phyloP scores from a whole-genome alignment of 306 rosid genomes.

The Dryas alaskensis region DNA sequence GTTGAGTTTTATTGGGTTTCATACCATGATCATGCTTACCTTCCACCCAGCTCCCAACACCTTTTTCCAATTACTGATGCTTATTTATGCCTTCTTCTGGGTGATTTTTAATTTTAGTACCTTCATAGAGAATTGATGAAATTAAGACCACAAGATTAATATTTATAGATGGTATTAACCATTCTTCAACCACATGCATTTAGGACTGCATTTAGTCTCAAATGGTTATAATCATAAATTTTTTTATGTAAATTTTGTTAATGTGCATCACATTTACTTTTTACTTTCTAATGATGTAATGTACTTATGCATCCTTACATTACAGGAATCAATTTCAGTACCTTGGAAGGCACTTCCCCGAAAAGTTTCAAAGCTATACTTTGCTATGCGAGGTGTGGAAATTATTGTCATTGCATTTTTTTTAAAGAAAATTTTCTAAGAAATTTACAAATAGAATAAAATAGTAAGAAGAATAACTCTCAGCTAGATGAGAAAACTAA shows the following conservation, averaged over 20 bases:
- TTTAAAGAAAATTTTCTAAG: background rate
- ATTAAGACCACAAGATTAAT: background rate
- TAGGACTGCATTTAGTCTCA: background rate
- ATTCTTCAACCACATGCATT: background rate
- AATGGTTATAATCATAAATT: background rate
- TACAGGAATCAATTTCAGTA: constrained; percentile 75
- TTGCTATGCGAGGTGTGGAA: constrained; percentile 80
- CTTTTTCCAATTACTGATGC: background rate
- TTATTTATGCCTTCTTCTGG: background rate
- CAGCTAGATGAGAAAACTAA: background rate
- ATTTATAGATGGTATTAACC: background rate
- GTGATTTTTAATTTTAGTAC: background rate
- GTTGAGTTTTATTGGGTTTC: background rate
- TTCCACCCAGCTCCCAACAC: background rate
- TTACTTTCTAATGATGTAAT: constrained; percentile 10
- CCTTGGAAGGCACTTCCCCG: constrained; percentile 72
- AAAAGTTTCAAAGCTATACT: constrained; percentile 69
- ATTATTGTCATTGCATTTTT: constrained; percentile 4
- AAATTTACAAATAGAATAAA: background rate
- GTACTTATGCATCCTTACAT: constrained; percentile 13
- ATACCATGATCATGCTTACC: background rate
- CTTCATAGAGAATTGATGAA: background rate
- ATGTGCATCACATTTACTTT: background rate
- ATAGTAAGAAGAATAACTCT: background rate
- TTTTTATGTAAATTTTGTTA: background rate